Base-by-base conservation (phyloP, 306 rosid genomes). In the Citrullus mucosospermus region DNA sequence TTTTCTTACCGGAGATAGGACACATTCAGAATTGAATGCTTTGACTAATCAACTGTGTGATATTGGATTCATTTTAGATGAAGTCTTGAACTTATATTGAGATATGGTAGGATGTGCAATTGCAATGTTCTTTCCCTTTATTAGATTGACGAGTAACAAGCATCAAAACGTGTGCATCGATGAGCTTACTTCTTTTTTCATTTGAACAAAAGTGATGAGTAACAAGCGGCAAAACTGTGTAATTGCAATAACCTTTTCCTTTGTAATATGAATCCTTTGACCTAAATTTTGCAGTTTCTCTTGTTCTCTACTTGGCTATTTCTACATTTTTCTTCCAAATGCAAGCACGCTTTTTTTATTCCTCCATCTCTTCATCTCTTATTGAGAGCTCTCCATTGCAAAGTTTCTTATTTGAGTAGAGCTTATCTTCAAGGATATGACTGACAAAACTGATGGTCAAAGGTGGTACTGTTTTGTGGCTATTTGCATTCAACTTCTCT, bases 1-100 rank as follows among this genome's bases (percentile, higher is more conserved):
- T 80, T 93, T 92, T 80, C 77, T 83, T 67, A 92, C 87, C 0
- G 92, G 93, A 20, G 98, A 92, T 68, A 83, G 87, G 80, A 86
- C 82, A 22, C 93, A 90, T 85, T 89, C 88, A 77, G 82, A 89
- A 69, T 82, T 94, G 81, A 84, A 85, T 84, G 93, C 96, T 2
- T 85, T 92, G 89, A 87, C 93, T 38, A 84, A 84, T 34, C 90
- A 85, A 71, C 77, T 94, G 63, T 86, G 75, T 66, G 96, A 90
- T 83, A 80, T 83, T 83, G 92, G 89, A 9, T 88, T 85, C 9
- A 6, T n/a, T 76, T 22, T 39, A 39, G 44, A 25, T 51, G 55
- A 69, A n/a, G 55, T n/a, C 2, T 69, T n/a, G 55, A 41, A 69
- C 22, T 69, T 69, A 20, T 69, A 18, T 41, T 69, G 55, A 69